phyloP scores from a whole-genome alignment of 371 early-diverging fungal species.

The Syncephalis fuscata region DNA sequence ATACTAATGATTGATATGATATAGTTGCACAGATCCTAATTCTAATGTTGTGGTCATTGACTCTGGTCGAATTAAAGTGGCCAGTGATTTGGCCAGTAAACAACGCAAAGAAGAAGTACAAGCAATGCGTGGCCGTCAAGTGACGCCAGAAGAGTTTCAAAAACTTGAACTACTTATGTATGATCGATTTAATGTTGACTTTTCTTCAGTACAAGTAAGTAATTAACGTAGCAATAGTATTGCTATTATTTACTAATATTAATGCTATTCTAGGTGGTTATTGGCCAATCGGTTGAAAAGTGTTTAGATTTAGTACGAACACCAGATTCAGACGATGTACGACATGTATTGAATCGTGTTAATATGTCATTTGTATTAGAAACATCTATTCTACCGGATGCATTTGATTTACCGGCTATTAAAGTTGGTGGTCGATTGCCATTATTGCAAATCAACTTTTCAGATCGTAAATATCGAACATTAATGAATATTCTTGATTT shows the following conservation, averaged over 20 bases:
- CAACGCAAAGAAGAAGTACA: conserved; percentile 48
- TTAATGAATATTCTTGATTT: conserved; percentile 69
- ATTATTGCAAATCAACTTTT: conserved; percentile 73
- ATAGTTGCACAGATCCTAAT: conserved; percentile 42
- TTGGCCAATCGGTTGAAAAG: conserved; percentile 55
- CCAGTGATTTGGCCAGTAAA: conserved; percentile 62
- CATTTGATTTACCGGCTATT: conserved; percentile 52
- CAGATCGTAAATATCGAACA: conserved; percentile 84
- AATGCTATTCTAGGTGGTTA: conserved; percentile 30
- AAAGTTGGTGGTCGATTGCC: conserved; percentile 75
- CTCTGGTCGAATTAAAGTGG: conserved; percentile 81
- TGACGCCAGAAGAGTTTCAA: conserved; percentile 44
- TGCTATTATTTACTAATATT: background rate
- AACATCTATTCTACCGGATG: conserved; percentile 70
- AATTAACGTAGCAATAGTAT: background rate
- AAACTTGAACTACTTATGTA: conserved; percentile 70
- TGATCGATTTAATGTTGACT: conserved; percentile 69
- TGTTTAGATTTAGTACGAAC: conserved; percentile 51
- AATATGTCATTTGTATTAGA: conserved; percentile 69
- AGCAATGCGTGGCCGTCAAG: conserved; percentile 34
- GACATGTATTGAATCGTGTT: conserved; percentile 78
- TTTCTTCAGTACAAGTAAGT: conserved; percentile 65
- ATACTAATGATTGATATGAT: background rate
- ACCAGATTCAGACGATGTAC: conserved; percentile 22
- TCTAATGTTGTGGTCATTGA: conserved; percentile 72